Evolutionary conservation across 192 early-diverging fungal genomes (phyloP).

Genomic region (Coemansia nantahalensis): DNA sequence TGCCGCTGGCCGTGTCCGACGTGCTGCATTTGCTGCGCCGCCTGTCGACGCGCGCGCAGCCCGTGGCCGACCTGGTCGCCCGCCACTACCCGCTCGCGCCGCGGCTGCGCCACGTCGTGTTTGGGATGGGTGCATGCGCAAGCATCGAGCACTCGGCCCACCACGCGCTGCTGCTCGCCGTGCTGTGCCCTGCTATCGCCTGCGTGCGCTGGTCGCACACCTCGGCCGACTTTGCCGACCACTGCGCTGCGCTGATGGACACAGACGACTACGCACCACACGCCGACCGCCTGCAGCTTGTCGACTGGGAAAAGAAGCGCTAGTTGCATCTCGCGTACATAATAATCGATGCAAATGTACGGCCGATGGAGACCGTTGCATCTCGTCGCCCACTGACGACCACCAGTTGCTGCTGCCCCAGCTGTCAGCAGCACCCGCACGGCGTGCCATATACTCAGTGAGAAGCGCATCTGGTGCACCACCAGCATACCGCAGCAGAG

Average conservation of each 20-base stretch:
- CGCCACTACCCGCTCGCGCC: slow-evolving; percentile 2
- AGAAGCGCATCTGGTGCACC: no score
- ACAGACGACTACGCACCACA: neutral
- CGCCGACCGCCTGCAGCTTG: slow-evolving; percentile 1
- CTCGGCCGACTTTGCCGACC: slow-evolving; percentile 9
- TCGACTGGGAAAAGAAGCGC: slow-evolving; percentile 19
- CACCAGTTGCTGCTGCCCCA: no score
- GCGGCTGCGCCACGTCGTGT: slow-evolving; percentile 11
- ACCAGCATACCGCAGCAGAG: no score
- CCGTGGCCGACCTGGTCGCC: neutral
- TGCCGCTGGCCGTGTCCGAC: neutral
- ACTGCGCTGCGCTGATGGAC: slow-evolving; percentile 2
- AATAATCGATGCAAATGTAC: no score
- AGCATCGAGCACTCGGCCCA: slow-evolving; percentile 19
- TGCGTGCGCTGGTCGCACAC: slow-evolving; percentile 18
- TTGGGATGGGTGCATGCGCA: slow-evolving; percentile 7
- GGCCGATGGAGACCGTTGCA: no score
- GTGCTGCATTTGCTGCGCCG: neutral
- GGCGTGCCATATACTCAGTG: no score
- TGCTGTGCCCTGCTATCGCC: slow-evolving; percentile 10
- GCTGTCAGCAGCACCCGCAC: no score
- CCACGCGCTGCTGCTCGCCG: slow-evolving; percentile 14
- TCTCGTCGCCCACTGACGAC: no score
- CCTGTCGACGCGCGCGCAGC: no score
- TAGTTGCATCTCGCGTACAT: no score